Percentiles rank a stretch among this genome's conserved stretches.
Evolutionary conservation across 257 asterid genomes (phyloP).

Genomic region (Hygrophila difformis): DNA sequence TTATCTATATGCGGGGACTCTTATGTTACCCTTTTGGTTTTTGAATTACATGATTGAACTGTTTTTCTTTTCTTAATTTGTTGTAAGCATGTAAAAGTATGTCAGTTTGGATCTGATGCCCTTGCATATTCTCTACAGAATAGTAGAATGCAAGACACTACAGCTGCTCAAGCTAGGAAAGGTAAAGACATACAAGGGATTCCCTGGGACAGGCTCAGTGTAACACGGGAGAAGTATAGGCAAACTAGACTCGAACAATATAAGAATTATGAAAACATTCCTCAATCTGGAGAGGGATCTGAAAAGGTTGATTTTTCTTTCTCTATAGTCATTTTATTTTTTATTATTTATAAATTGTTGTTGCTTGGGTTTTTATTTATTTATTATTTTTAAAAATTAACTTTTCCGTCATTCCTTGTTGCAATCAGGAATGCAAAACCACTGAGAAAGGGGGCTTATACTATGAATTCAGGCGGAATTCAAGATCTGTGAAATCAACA

Average conservation of each 20-base stretch:
- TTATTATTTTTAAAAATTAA: background rate
- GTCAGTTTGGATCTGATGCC: background rate
- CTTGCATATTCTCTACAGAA: slow-evolving; percentile 27
- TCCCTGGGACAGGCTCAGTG: slow-evolving; percentile 88
- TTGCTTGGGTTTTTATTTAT: background rate
- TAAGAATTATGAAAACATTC: slow-evolving; percentile 78
- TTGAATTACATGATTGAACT: background rate
- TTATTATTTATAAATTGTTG: background rate
- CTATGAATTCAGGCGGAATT: slow-evolving; percentile 70
- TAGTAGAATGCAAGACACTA: slow-evolving; percentile 61
- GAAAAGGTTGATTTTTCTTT: slow-evolving; percentile 45
- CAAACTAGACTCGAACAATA: slow-evolving; percentile 75
- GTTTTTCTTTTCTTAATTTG: slow-evolving; percentile 1
- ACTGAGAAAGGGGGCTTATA: slow-evolving; percentile 49
- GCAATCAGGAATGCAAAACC: slow-evolving; percentile 54
- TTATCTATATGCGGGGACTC: background rate
- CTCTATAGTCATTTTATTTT: background rate
- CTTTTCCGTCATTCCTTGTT: background rate
- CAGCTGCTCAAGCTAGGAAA: slow-evolving; percentile 82
- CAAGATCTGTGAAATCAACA: slow-evolving; percentile 86
- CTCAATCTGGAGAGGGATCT: slow-evolving; percentile 59
- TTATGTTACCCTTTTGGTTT: background rate
- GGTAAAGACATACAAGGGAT: slow-evolving; percentile 96
- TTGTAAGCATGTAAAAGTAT: background rate
- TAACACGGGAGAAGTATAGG: slow-evolving; percentile 72